Base-by-base conservation (phyloP, 257 asterid species). In the Gynochthodes officinalis region DNA sequence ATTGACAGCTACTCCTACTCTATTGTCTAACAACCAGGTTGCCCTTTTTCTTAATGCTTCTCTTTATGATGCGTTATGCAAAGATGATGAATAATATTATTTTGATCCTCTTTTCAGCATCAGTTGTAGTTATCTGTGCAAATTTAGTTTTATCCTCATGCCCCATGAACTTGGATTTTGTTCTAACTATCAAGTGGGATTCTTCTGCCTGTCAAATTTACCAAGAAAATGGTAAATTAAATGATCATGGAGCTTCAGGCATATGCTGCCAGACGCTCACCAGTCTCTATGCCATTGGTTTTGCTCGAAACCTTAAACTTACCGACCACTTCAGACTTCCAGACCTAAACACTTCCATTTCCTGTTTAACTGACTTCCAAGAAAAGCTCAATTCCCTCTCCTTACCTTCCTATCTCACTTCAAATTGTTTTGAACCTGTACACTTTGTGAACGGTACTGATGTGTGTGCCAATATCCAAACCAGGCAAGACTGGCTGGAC, bases 181-280 rank as follows among this genome's bases (percentile, higher is more conserved):
- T 89, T 39, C 44, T 25, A n/a, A 85, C 55, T 32, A 55, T 87
- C 64, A 82, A 85, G 65, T 89, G 96, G 96, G 86, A 89, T 70
- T 55, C 86, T 14, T 82, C 92, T 39, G 80, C 86, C 52, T 89
- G 96, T 81, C 72, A 5, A 30, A 46, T 62, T 67, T 18, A 46
- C 58, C 53, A 62, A 42, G 4, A 30, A 39, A 67, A 19, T 48
- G 27, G 30, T 13, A 61, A 54, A 1, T 43, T 14, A n/a, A 63
- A 53, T 42, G 32, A 15, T 19, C 54, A 65, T 55, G 50, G 40
- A 39, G 53, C 37, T 14, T 5, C 44, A 2, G 55, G 33, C 48
- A 77, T 63, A 27, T 87, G 96, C 75, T 89, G 96, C 76, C 93
- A 86, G 72, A 87, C 93, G 3, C 90, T 89, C 1, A 82, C 79